Evolutionary conservation across 345 rosid genomes (phyloP), one percentile per base, ranked within the genome.

Genomic region (Pugionium cornutum): DNA sequence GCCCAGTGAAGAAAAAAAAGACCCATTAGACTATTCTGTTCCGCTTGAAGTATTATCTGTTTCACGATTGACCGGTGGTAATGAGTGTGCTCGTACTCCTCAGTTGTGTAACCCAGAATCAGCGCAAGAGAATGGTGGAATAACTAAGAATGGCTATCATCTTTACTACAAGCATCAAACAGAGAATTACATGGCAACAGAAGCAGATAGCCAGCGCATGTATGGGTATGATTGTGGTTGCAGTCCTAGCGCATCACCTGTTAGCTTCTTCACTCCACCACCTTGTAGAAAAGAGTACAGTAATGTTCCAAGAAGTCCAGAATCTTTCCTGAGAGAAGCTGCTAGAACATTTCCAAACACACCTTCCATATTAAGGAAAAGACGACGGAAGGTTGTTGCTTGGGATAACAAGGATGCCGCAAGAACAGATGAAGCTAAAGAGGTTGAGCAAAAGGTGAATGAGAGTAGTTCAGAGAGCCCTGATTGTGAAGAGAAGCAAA

Each of bases 351-450:
- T 76, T 74, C 92, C 96, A 30, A 83, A 87, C 70, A 91, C 91
- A 43, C 99, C 99, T 64, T 91, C 99, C 27, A 95, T 95, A 37
- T 80, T 84, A 59, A 81, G 96, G 69, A 95, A 87, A 78, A 81
- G 99, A 77, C 81, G 79, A 6, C 61, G 54, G 72, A 58, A 27
- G 60, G 77, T 75, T 35, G 69, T 33, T 49, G 18, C 18, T 60
- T n/a, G 32, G 11, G 76, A 67, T 60, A 69, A 77, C 46, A 64
- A 62, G 56, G 68, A 70, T 59, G 58, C 43, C 34, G 60, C 51
- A 25, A 79, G 77, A 70, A 36, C 25, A 39, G 77, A 72, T 53
- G 77, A 46, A 58, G 60, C 33, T 34, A 70, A 72, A 41, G 76
- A 76, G 18, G 18, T 18, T 18, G 18, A 18, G 18, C 18, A 18